Evolutionary conservation across 345 rosid species (phyloP).

Genomic region (Kandelia obovata): DNA sequence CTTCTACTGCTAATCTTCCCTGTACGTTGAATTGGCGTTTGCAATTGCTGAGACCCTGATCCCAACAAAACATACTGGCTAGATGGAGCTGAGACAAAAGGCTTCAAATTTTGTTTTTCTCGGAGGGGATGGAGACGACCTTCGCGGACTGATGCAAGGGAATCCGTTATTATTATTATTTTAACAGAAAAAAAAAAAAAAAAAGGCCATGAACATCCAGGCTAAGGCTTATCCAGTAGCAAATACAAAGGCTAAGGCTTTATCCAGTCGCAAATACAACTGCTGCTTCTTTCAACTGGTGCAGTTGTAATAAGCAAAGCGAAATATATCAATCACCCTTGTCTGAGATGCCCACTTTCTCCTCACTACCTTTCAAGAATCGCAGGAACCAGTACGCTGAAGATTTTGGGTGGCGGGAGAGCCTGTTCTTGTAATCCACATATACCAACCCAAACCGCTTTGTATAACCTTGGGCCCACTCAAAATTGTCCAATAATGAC

Average conservation of each 20-base stretch:
- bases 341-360: conserved; percentile 43
- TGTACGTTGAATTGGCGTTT: no score
- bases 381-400: conserved; percentile 86
- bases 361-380: conserved; percentile 57
- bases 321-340: conserved; percentile 4
- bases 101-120: no score
- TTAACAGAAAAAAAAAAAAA: no score
- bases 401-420: conserved; percentile 72
- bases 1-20: no score
- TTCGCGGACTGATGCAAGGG: no score
- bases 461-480: conserved; percentile 91
- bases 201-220: no score
- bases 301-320: background rate
- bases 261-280: background rate
- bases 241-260: background rate
- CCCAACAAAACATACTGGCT: no score
- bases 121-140: no score
- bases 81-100: no score
- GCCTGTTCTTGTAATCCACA: conserved; percentile 79
- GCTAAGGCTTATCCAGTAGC: background rate
- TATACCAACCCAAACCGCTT: conserved; percentile 87
- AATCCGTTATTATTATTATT: no score
- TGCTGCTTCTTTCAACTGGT: background rate
- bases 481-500: conserved; percentile 91
- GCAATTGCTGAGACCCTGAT: no score